phyloP scores from a whole-genome alignment of 2,329 filamentous ascomycete species.

The Metarhizium robertsii region DNA sequence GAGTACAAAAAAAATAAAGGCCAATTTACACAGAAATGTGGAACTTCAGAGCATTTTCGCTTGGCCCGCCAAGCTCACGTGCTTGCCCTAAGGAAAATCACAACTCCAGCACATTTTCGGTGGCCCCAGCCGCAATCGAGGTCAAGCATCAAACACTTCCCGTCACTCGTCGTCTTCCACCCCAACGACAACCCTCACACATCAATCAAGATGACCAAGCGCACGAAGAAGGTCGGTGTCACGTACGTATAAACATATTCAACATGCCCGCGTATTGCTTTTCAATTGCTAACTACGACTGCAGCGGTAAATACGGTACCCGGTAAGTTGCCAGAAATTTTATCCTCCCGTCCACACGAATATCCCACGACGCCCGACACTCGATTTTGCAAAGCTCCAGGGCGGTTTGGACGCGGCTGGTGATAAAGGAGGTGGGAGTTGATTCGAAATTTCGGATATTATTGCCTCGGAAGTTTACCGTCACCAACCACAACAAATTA shows the following conservation, averaged over 20 bases:
- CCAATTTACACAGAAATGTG: background rate
- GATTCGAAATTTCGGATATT: background rate
- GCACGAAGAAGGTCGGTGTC: constrained; percentile 96
- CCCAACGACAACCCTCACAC: constrained; percentile 25
- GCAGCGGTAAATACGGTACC: constrained; percentile 81
- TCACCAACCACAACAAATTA: too few species aligned
- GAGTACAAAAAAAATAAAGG: background rate
- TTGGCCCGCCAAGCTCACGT: constrained; percentile 24
- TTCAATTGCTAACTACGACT: constrained; percentile 19
- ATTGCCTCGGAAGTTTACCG: background rate
- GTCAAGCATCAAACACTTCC: constrained; percentile 21
- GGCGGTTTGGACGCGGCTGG: background rate
- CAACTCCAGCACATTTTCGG: constrained; percentile 27
- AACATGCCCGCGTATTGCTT: constrained; percentile 3
- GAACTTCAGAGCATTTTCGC: constrained; percentile 9
- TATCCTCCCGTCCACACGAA: background rate
- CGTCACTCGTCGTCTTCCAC: constrained; percentile 23
- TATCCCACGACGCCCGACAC: constrained; percentile 1
- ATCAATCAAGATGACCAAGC: constrained; percentile 77
- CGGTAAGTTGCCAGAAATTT: constrained; percentile 50
- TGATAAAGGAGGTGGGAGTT: background rate
- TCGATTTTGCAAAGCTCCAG: background rate
- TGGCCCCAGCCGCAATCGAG: constrained; percentile 19
- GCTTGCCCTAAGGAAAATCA: constrained; percentile 34
- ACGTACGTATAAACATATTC: constrained; percentile 40